phyloP scores from a whole-genome alignment of 306 rosid species.

The Bauhinia variegata region DNA sequence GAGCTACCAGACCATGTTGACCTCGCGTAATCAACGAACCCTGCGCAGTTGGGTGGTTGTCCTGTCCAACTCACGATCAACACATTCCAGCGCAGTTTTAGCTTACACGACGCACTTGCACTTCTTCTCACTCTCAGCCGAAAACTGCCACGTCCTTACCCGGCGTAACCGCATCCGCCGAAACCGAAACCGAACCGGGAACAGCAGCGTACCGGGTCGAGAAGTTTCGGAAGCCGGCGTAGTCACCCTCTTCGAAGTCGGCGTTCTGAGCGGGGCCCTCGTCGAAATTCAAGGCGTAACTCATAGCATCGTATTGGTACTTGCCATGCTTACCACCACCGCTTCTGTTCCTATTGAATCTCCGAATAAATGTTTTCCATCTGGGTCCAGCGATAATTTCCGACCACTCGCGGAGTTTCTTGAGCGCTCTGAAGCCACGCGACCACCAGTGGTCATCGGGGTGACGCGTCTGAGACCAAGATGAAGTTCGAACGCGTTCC shows the following conservation, averaged over 20 bases:
- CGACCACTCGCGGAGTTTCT: constrained; percentile 83
- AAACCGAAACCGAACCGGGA: constrained; percentile 26
- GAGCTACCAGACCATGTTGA: constrained; percentile 38
- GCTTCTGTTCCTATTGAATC: constrained; percentile 61
- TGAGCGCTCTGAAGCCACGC: constrained; percentile 57
- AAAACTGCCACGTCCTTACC: constrained; percentile 39
- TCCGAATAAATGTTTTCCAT: constrained; percentile 92
- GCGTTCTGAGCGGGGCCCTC: constrained; percentile 60
- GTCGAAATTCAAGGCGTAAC: constrained; percentile 90
- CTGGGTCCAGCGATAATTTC: constrained; percentile 94
- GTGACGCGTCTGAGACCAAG: constrained; percentile 14
- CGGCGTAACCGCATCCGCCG: not conserved
- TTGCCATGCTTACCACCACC: constrained; percentile 49
- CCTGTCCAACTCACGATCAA: constrained; percentile 50
- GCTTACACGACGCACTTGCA: constrained; percentile 25
- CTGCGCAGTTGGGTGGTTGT: not conserved
- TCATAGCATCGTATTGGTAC: constrained; percentile 82
- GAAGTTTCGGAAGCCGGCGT: constrained; percentile 56
- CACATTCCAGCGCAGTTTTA: constrained; percentile 41
- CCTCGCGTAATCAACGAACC: constrained; percentile 30
- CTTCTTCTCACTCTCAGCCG: constrained; percentile 22
- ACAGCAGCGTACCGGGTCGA: constrained; percentile 71
- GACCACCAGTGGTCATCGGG: constrained; percentile 69
- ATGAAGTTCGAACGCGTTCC: constrained; percentile 56
- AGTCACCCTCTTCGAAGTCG: constrained; percentile 42